Evolutionary conservation across 2,329 filamentous ascomycete species (phyloP).

Genomic region (Penicillium sp.): DNA sequence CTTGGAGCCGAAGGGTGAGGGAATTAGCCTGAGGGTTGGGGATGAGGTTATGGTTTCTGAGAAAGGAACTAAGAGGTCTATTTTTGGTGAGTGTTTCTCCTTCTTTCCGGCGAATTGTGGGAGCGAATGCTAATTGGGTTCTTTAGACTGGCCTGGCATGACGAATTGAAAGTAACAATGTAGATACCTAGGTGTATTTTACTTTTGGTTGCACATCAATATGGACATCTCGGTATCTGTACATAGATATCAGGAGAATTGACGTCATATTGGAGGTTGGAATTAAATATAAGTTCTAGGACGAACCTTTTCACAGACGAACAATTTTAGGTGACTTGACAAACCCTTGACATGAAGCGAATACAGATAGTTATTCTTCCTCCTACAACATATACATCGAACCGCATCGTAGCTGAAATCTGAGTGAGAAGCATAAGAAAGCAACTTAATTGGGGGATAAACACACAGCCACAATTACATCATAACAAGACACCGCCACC

Average conservation of each 20-base stretch:
- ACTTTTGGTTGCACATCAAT: neutral
- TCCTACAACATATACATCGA: neutral
- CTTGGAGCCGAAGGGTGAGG: constrained; percentile 39
- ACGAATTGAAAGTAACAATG: constrained; percentile 14
- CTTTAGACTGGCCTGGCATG: constrained; percentile 35
- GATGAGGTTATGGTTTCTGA: constrained; percentile 55
- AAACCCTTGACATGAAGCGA: neutral
- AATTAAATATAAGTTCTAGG: neutral
- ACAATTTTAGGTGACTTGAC: neutral
- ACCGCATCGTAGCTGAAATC: neutral
- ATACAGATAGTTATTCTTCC: neutral
- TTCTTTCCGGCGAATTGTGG: neutral
- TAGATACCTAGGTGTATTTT: too few species aligned
- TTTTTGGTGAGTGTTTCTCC: constrained; percentile 48
- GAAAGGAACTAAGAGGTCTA: constrained; percentile 51
- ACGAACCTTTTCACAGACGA: neutral
- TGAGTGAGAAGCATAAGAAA: neutral
- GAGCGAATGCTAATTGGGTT: constrained; percentile 5
- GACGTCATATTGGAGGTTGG: neutral
- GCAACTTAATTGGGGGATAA: neutral
- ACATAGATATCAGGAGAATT: neutral
- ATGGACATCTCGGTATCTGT: neutral
- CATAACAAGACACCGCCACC: constrained; percentile 16
- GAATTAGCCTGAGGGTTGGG: constrained; percentile 50
- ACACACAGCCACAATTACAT: constrained; percentile 17